A percentile compares a stretch with the other conserved stretches of the same genome.
Conservation (phyloP, 2,329 filamentous ascomycete species). For the Cytospora mali region DNA sequence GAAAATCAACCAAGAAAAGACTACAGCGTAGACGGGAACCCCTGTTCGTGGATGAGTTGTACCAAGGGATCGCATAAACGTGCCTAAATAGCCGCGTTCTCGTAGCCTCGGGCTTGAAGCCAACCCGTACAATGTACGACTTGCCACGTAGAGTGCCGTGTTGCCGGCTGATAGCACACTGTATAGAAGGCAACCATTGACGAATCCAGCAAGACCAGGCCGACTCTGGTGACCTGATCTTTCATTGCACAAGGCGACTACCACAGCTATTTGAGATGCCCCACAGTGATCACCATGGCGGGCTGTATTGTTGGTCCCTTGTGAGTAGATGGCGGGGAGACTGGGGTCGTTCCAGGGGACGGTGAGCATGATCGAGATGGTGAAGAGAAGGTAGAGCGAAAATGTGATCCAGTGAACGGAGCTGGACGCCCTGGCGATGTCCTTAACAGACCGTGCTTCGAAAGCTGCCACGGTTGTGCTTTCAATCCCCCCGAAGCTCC, state of each 20-base stretch:
- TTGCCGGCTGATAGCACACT: slow-evolving; percentile 21
- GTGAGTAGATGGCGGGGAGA: slow-evolving; percentile 2
- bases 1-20: slow-evolving; percentile 15
- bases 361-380: slow-evolving; percentile 24
- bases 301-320: neutral
- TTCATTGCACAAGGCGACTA: slow-evolving; percentile 10
- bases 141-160: slow-evolving; percentile 21
- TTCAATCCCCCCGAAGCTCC: slow-evolving; percentile 29
- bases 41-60: slow-evolving; percentile 16
- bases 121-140: slow-evolving; percentile 20
- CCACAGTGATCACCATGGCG: neutral
- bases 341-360: slow-evolving; percentile 21
- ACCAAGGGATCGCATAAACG: neutral
- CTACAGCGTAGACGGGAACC: slow-evolving; percentile 18
- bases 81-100: neutral
- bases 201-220: slow-evolving; percentile 8
- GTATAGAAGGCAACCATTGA: slow-evolving; percentile 19
- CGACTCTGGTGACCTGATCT: neutral
- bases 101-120: slow-evolving; percentile 3
- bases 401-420: slow-evolving; percentile 25
- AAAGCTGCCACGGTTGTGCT: slow-evolving; percentile 30
- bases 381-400: slow-evolving; percentile 21
- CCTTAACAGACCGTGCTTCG: slow-evolving; percentile 24
- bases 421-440: slow-evolving; percentile 26
- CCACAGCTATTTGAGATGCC: neutral